Evolutionary conservation across 768 basidiomycete species (phyloP), one percentile per base, ranked within the genome.

Genomic region (Boletales sp.): DNA sequence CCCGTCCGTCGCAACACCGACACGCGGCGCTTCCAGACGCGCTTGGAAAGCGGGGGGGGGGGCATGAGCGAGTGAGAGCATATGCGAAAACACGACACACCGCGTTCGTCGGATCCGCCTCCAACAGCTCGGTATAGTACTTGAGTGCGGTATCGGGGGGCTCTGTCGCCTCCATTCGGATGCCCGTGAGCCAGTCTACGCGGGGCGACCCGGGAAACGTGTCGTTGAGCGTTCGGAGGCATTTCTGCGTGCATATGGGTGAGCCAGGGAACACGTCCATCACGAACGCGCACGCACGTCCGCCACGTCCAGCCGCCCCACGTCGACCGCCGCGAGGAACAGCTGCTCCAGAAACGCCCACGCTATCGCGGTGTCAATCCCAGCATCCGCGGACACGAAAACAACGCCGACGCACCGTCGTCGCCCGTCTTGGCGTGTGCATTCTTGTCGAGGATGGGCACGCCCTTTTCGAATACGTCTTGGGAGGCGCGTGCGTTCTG

Each of bases 321-420:
- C 71, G 57, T 94, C 90, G 44, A 92, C 71, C 4, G 92, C 78
- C 4, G 93, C 89, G 43, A 90, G 67, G 3, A 82, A 77, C 3
- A 93, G 74, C 59, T 93, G 90, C 60, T 95, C 94, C 8, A 90
- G 67, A 54, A 89, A 84, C 11, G 78, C 76, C 90, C 89, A 93
- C 30, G 76, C 92, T 92, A 37, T 7, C 10, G 21, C 21, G 2
- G 21, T 21, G 21, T 21, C 21, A 21, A 21, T 21, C 21, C 21
- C 21, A n/a, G n/a, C n/a, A 21, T 21, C 21, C 21, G 21, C 21
- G 21, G 21, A 2, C 21, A 21, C 21, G 21, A 21, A 21, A 21
- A 21, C 21, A 4, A 21, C 21, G 21, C 2, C 21, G 21, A 21
- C 21, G 45, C 50, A 84, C 85, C 74, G 53, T 87, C 82, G 50